Evolutionary conservation across 192 early-diverging fungal genomes (phyloP).

Genomic region (Thoreauomyces humboldtii): DNA sequence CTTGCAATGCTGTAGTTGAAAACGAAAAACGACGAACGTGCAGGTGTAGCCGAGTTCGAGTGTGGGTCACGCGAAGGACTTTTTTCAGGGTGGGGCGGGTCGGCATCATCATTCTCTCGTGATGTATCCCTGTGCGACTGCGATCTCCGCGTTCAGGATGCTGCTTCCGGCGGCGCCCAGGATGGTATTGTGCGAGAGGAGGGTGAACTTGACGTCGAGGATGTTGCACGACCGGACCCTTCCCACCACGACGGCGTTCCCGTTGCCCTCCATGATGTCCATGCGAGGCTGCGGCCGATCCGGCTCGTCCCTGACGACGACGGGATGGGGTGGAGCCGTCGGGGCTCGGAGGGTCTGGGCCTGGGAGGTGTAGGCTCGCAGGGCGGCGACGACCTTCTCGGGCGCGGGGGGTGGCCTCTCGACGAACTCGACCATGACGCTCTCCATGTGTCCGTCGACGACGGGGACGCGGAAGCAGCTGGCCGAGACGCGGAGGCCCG

Average conservation of each 20-base stretch:
- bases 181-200: constrained; percentile 94
- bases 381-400: constrained; percentile 69
- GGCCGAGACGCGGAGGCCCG: constrained; percentile 77
- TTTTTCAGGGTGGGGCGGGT: too few species aligned
- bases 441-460: constrained; percentile 92
- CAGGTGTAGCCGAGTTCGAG: too few species aligned
- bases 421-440: constrained; percentile 83
- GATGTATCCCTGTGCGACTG: constrained; percentile 71
- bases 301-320: constrained; percentile 60
- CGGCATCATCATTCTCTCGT: too few species aligned
- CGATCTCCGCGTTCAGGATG: constrained; percentile 93
- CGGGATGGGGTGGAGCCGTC: constrained; percentile 77
- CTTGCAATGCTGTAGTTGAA: too few species aligned
- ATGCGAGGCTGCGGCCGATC: constrained; percentile 95
- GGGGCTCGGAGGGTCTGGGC: constrained; percentile 74
- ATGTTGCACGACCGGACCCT: constrained; percentile 81
- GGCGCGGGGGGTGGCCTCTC: constrained; percentile 62
- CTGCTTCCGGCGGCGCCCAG: constrained; percentile 93
- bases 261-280: constrained; percentile 79
- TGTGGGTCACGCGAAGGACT: too few species aligned
- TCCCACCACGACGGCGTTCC: constrained; percentile 91
- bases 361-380: constrained; percentile 77
- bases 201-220: constrained; percentile 87
- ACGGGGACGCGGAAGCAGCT: constrained; percentile 96
- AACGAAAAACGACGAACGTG: too few species aligned